phyloP scores from a whole-genome alignment of 257 asterid species.

The Eucommia ulmoides region DNA sequence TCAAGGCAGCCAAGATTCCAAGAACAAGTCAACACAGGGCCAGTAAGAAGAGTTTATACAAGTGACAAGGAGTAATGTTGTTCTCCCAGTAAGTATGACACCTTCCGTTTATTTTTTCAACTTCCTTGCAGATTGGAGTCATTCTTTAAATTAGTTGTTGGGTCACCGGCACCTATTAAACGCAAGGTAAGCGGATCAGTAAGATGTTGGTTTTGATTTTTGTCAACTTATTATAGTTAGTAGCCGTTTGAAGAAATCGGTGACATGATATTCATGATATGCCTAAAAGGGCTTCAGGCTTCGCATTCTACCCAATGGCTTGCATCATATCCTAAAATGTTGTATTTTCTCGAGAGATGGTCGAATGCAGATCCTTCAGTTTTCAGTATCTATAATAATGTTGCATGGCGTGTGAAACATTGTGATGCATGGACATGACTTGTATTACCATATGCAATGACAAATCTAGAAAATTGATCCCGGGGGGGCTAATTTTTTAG shows the following conservation, averaged over 20 bases:
- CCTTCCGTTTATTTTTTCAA: constrained; percentile 6
- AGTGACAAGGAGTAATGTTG: constrained; percentile 5
- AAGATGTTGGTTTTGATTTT: background rate
- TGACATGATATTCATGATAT: background rate
- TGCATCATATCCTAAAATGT: too few species aligned
- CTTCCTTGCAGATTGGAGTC: constrained; percentile 97
- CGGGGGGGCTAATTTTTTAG: too few species aligned
- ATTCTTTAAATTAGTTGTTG: constrained; percentile 72
- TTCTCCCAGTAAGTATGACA: background rate
- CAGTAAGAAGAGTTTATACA: constrained; percentile 38
- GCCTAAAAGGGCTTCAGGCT: background rate
- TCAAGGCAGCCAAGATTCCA: constrained; percentile 93
- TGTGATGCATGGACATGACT: too few species aligned
- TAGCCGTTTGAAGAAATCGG: too few species aligned
- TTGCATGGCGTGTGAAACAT: too few species aligned
- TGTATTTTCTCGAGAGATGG: too few species aligned
- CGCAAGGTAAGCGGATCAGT: constrained; percentile 48
- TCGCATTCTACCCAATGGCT: too few species aligned
- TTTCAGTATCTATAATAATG: too few species aligned
- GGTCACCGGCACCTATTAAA: constrained; percentile 58
- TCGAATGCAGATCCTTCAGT: too few species aligned
- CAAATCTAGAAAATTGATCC: too few species aligned
- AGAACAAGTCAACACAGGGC: constrained; percentile 90
- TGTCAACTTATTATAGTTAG: too few species aligned
- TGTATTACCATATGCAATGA: too few species aligned